Evolutionary conservation across 1,284 basidiomycete species (phyloP), one percentile per base, ranked within the genome.

Genomic region (Boletus semigastroideus): DNA sequence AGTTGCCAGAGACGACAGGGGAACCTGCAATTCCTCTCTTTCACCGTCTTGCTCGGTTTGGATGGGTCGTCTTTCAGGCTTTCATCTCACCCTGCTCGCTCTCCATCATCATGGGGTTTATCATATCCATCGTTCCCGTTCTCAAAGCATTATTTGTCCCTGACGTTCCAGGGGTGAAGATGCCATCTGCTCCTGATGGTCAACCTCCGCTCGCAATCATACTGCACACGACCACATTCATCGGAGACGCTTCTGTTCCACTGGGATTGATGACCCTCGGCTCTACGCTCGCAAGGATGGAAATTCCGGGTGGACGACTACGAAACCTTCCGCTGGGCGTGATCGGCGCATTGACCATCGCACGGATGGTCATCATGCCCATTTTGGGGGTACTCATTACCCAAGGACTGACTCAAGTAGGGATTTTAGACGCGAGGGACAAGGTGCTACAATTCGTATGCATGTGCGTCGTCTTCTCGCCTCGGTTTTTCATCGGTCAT

Each of bases 181-280:
- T 88, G 41, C 79, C 82, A 1, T 67, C 75, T 28, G 87, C 85
- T 0, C 90, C 90, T 0, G 89, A 92, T 60, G 87, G 86, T 0
- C 78, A 82, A 54, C 88, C 90, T 1, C 90, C 90, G 0, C 76
- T 92, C 14, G 77, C 82, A 0, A 84, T 89, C 59, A 53, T 89
- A 30, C 63, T 86, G 41, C 84, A 89, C 53, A 83, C 86, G 0
- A 73, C 84, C 0, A 71, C 70, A 1, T 92, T 92, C 61, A 74
- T 92, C 11, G 90, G 90, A 1, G 82, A 71, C 0, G 86, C 89
- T 0, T 81, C 82, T 1, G 82, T 93, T 1, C 91, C 91, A 0
- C 65, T 90, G 1, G 87, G 84, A 1, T 69, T 94, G 28, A 78
- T 91, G 13, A 82, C 84, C 20, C 73, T 93, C 2, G 92, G 92